Evolutionary conservation across 2,329 filamentous ascomycete genomes (phyloP).

Genomic region (Karstenula rhodostoma): DNA sequence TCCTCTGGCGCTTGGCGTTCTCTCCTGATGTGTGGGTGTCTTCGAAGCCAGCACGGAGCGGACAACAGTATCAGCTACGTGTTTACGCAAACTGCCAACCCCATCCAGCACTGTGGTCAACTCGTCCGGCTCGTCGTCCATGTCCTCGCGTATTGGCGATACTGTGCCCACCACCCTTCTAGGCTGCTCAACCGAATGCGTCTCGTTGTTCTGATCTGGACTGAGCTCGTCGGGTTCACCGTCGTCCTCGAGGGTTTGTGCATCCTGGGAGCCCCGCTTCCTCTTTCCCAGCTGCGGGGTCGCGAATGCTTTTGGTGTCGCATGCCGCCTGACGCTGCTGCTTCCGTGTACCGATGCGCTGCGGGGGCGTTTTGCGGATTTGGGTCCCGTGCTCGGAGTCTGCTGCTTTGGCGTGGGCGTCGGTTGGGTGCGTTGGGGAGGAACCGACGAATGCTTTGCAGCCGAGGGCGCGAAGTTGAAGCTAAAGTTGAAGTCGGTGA

Average conservation of each 20-base stretch:
- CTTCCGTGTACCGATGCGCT: conserved; percentile 42
- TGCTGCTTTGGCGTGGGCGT: conserved; percentile 31
- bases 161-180: conserved; percentile 33
- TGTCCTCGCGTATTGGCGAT: conserved; percentile 35
- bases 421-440: conserved; percentile 32
- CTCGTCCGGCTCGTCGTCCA: conserved; percentile 38
- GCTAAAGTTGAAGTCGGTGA: conserved; percentile 60
- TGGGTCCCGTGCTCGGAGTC: conserved; percentile 29
- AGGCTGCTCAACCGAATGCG: conserved; percentile 38
- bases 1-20: conserved; percentile 19
- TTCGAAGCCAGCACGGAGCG: conserved; percentile 23
- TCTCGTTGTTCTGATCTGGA: conserved; percentile 37
- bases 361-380: conserved; percentile 36
- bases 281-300: conserved; percentile 46
- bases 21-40: conserved; percentile 16
- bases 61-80: conserved; percentile 16
- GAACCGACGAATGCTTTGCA: conserved; percentile 38
- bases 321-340: conserved; percentile 23
- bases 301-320: conserved; percentile 26
- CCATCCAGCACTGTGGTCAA: conserved; percentile 36
- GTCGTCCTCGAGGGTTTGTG: conserved; percentile 27
- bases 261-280: conserved; percentile 38
- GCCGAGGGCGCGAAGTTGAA: conserved; percentile 32
- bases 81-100: conserved; percentile 25
- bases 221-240: conserved; percentile 45